Base-by-base conservation (phyloP, 164 flowering plant species). In the Kingdonia uniflora region DNA sequence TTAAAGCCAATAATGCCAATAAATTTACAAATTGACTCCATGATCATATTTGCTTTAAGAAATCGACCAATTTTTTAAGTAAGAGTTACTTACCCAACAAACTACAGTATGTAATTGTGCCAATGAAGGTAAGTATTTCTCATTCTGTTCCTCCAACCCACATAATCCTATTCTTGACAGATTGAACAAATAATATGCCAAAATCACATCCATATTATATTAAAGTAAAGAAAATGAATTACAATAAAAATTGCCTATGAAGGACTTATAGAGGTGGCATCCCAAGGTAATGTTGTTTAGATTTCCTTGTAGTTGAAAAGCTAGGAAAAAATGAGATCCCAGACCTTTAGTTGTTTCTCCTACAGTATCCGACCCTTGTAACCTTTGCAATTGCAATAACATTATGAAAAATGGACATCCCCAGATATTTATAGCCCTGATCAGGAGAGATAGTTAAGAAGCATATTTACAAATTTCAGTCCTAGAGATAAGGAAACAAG, bases 341-440 rank as follows among this genome's bases (percentile, higher is more conserved):
- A 37, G 37, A n/a, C n/a, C n/a, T 39, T 51, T 24, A 12, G n/a
- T 48, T n/a, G n/a, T n/a, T n/a, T n/a, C n/a, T n/a, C n/a, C n/a
- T n/a, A n/a, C n/a, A n/a, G n/a, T n/a, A n/a, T 22, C 87, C 97
- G 71, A 87, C 97, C 67, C 95, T 79, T 40, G 95, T 84, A 44
- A 81, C 45, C 67, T 91, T 96, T 44, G 95, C 95, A 0, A 61
- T 64, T 5, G 84, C 82, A 62, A 87, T 22, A 58, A 95, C 96
- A 75, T 72, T 80, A 58, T 54, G 90, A 52, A 79, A 83, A 45
- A 91, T 60, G 43, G 97, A 83, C 12, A 80, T 76, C 65, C 87
- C 96, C 39, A 96, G 97, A 66, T 95, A 87, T n/a, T 87, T 92
- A 78, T 83, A 83, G 44, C 90, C 97, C 97, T 90, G 73, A 63